Evolutionary conservation across 106 monocot species (phyloP), one percentile per base, ranked within the genome.

Genomic region (Ottelia alismoides): DNA sequence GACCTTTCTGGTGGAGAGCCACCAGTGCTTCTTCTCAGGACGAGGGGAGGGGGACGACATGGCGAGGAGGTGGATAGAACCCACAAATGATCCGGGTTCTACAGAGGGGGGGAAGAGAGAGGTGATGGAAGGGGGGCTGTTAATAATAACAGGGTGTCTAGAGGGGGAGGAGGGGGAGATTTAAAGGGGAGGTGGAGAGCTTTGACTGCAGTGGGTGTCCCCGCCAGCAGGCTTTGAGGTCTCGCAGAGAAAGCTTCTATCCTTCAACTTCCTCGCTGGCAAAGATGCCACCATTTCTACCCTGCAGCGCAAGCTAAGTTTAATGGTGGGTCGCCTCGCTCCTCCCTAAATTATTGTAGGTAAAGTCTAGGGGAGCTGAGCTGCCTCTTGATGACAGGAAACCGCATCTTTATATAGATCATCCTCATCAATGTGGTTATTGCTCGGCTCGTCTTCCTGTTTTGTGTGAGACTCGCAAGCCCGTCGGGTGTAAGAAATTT

Each of bases 211-310:
- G 47, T 5, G 19, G 20, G 2, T 3, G 46, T 2, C 19, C 45
- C 59, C 59, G 32, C 59, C 25, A 47, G n/a, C n/a, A n/a, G n/a
- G n/a, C n/a, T n/a, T n/a, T n/a, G n/a, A n/a, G n/a, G n/a, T 72
- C 75, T 82, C 66, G 70, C 78, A 62, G 32, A 63, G 73, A 76
- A 84, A 84, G 88, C 84, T 90, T 83, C 45, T 58, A 84, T 80
- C 80, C 80, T 65, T 78, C 78, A 71, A 44, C 57, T 80, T 78
- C 84, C 55, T 75, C 57, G 91, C 91, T 91, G 91, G 85, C 91
- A 74, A 77, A 53, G 79, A 75, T 83, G 74, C 77, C 65, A 49
- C 48, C 20, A 19, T 20, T 11, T 20, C n/a, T n/a, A n/a, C n/a
- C n/a, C n/a, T n/a, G n/a, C n/a, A n/a, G n/a, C n/a, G n/a, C n/a